These are phyloP conservation scores for Pezicula carpinea DNA, from an alignment of 2,329 filamentous ascomycete genomes.

Conservation along the genomic window DNA sequence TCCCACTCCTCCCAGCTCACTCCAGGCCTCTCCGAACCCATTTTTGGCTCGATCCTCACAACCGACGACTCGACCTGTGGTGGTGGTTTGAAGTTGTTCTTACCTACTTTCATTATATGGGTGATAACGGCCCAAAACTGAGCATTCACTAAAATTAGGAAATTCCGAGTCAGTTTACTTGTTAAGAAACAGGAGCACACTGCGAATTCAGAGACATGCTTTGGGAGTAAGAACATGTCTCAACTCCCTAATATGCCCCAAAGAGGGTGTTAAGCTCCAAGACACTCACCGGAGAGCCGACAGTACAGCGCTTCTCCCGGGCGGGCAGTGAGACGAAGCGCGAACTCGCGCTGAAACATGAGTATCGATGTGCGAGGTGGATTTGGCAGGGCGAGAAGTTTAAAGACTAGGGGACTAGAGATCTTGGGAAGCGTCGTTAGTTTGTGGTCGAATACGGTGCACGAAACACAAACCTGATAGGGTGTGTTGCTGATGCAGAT, in stretches of 20 bases:
- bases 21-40: conserved; percentile 69
- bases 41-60: conserved; percentile 83
- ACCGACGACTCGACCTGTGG: conserved; percentile 90
- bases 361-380: conserved; percentile 81
- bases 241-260: too few relatives aligned
- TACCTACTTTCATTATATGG: conserved; percentile 86
- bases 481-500: conserved; percentile 71
- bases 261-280: too few relatives aligned
- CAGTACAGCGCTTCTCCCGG: conserved; percentile 88
- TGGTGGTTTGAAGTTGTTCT: conserved; percentile 94
- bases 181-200: too few relatives aligned
- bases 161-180: too few relatives aligned
- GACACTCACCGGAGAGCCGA: conserved; percentile 83
- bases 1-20: conserved; percentile 97
- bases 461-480: conserved; percentile 47
- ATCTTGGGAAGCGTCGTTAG: conserved; percentile 51
- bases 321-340: conserved; percentile 80
- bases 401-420: conserved; percentile 86
- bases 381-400: conserved; percentile 72
- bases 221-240: too few relatives aligned
- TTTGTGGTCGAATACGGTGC: not conserved
- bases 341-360: conserved; percentile 97
- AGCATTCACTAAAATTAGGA: too few relatives aligned
- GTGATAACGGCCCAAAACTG: conserved; percentile 67
- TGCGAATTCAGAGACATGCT: too few relatives aligned